phyloP scores from a whole-genome alignment of 1,284 basidiomycete genomes.

The Gomphus sp. region DNA sequence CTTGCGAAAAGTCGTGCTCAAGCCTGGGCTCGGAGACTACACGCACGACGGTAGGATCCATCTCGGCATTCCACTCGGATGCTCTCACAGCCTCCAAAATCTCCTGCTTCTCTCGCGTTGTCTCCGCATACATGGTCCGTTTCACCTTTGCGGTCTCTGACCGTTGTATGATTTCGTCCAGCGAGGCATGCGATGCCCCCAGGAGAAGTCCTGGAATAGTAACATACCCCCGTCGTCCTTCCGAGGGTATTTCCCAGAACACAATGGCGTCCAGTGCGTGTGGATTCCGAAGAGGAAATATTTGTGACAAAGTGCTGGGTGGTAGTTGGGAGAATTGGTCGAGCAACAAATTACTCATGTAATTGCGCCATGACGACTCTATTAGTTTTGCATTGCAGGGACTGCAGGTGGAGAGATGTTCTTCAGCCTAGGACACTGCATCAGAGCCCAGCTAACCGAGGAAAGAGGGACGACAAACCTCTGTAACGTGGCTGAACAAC shows the following conservation, averaged over 20 bases:
- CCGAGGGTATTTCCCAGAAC: slow-evolving; percentile 60
- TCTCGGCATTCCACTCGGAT: slow-evolving; percentile 73
- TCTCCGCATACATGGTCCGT: slow-evolving; percentile 86
- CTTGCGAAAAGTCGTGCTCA: slow-evolving; percentile 49
- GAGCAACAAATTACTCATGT: not conserved
- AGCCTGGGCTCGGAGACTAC: slow-evolving; percentile 32
- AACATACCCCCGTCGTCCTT: slow-evolving; percentile 51
- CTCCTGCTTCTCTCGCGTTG: slow-evolving; percentile 58
- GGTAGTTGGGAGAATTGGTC: slow-evolving; percentile 58
- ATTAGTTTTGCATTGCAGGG: not conserved
- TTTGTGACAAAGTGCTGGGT: slow-evolving; percentile 33
- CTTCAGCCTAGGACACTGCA: not conserved
- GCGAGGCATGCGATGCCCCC: slow-evolving; percentile 57
- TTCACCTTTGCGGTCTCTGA: slow-evolving; percentile 57
- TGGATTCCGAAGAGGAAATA: slow-evolving; percentile 79
- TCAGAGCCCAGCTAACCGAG: not conserved
- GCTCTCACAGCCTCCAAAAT: slow-evolving; percentile 56
- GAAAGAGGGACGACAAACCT: slow-evolving; percentile 27
- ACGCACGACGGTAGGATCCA: slow-evolving; percentile 56
- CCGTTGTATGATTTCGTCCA: slow-evolving; percentile 47
- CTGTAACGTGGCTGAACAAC: slow-evolving; percentile 36
- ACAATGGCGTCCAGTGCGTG: slow-evolving; percentile 62
- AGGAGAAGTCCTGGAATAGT: slow-evolving; percentile 50
- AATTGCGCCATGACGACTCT: slow-evolving; percentile 1
- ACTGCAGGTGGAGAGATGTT: not conserved